These are phyloP conservation scores for Agrocybe praecox DNA, from an alignment of 768 basidiomycete species.

Conservation along the genomic window DNA sequence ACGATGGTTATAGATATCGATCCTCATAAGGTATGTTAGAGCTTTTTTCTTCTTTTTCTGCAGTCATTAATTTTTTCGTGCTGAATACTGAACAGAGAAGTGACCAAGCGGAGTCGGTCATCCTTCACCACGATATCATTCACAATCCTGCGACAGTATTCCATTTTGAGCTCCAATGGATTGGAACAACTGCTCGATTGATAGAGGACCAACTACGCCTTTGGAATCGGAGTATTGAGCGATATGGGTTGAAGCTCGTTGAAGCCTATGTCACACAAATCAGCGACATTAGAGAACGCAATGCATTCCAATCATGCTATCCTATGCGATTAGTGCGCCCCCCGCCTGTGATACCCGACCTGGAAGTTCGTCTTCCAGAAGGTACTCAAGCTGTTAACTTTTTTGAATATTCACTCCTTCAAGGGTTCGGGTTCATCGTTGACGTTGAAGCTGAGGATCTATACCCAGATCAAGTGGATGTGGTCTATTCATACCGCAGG, in stretches of 20 bases:
- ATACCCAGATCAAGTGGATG: slow-evolving; percentile 82
- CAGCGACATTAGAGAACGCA: slow-evolving; percentile 80
- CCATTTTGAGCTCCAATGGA: slow-evolving; percentile 98
- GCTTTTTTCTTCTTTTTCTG: background rate
- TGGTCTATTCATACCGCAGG: slow-evolving; percentile 88
- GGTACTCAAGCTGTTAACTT: slow-evolving; percentile 68
- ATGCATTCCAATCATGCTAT: slow-evolving; percentile 90
- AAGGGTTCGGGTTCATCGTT: slow-evolving; percentile 78
- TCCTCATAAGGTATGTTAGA: slow-evolving; percentile 57
- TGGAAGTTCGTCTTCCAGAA: slow-evolving; percentile 69
- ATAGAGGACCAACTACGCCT: slow-evolving; percentile 86
- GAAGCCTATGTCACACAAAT: slow-evolving; percentile 95
- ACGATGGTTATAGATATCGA: slow-evolving; percentile 92
- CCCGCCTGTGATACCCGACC: slow-evolving; percentile 70
- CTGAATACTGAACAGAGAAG: slow-evolving; percentile 52
- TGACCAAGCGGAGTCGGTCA: slow-evolving; percentile 84
- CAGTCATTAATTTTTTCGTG: slow-evolving; percentile 3
- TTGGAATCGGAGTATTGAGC: slow-evolving; percentile 83
- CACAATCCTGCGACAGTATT: slow-evolving; percentile 95
- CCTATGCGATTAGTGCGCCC: slow-evolving; percentile 77
- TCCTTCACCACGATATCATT: slow-evolving; percentile 92
- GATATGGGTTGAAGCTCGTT: slow-evolving; percentile 88
- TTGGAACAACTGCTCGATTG: slow-evolving; percentile 88
- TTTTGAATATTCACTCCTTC: slow-evolving; percentile 80
- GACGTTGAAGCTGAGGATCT: slow-evolving; percentile 78